phyloP scores from a whole-genome alignment of 306 rosid species.

The Spatholobus suberectus region DNA sequence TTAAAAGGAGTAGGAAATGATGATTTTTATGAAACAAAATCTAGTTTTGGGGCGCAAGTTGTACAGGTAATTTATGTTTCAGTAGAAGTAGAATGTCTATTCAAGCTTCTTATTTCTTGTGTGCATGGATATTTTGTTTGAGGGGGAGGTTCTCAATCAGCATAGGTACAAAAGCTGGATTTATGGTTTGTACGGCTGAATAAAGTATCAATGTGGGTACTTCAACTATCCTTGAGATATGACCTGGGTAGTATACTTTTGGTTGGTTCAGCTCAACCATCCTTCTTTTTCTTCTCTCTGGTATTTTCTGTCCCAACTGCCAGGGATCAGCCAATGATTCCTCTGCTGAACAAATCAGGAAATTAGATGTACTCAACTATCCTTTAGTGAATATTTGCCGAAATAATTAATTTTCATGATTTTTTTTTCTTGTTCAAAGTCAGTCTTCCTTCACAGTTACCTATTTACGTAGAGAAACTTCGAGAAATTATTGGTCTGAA shows the following conservation, averaged over 20 bases:
- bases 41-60: conserved; percentile 92
- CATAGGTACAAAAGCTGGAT: not conserved
- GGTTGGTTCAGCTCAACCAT: not conserved
- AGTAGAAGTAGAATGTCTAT: not conserved
- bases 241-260: conserved; percentile 13
- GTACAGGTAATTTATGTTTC: conserved; percentile 75
- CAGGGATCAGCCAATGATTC: not conserved
- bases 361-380: not conserved
- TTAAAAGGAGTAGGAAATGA: conserved; percentile 78
- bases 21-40: conserved; percentile 75
- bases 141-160: not conserved
- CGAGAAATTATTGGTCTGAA: not conserved
- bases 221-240: conserved; percentile 11
- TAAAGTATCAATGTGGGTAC: conserved; percentile 3
- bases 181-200: not conserved
- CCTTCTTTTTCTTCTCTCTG: not conserved
- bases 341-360: not conserved
- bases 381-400: not conserved
- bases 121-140: conserved; percentile 28
- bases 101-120: not conserved
- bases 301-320: conserved; percentile 13
- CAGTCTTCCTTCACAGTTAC: not conserved
- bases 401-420: conserved; percentile 6
- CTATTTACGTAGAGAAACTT: not conserved
- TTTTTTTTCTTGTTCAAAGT: not conserved